Evolutionary conservation across 2,329 filamentous ascomycete species (phyloP).

Genomic region (Aspergillus oerlinghausenensis): DNA sequence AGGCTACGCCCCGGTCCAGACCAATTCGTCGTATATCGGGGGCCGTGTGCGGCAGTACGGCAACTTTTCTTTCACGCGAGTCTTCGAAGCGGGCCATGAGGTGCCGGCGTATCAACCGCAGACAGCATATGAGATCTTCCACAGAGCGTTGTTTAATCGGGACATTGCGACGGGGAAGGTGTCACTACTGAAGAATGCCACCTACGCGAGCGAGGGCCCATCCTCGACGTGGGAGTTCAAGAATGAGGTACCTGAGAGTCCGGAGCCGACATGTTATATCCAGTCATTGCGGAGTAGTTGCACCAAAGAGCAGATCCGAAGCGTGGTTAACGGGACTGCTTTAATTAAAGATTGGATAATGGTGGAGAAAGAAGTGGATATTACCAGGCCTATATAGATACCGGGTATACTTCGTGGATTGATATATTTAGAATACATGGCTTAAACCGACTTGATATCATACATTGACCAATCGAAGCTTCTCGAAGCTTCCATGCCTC

Average conservation of each 20-base stretch:
- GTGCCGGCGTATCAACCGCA: conserved; percentile 54
- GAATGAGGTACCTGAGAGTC: conserved; percentile 39
- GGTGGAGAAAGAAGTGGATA: conserved; percentile 21
- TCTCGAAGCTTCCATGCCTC: conserved; percentile 33
- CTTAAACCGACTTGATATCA: neutral
- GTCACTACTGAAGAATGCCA: conserved; percentile 28
- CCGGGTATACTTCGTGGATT: neutral
- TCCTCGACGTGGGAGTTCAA: conserved; percentile 42
- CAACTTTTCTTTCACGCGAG: conserved; percentile 47
- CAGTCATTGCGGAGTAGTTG: conserved; percentile 37
- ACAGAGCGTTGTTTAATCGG: conserved; percentile 46
- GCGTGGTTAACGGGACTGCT: conserved; percentile 43
- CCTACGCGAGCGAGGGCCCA: conserved; percentile 39
- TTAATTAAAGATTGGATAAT: conserved; percentile 46
- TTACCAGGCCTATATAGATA: neutral
- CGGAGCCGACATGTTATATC: conserved; percentile 44
- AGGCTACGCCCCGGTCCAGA: conserved; percentile 46
- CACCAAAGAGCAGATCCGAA: conserved; percentile 40
- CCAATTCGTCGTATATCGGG: conserved; percentile 41
- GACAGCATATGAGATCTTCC: conserved; percentile 52
- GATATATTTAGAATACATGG: neutral
- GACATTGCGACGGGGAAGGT: conserved; percentile 54
- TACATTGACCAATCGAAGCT: conserved; percentile 22
- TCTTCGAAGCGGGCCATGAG: conserved; percentile 47
- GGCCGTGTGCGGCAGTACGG: conserved; percentile 46